Conservation (phyloP, 2,329 filamentous ascomycete genomes). For the Ophiostoma ips region DNA sequence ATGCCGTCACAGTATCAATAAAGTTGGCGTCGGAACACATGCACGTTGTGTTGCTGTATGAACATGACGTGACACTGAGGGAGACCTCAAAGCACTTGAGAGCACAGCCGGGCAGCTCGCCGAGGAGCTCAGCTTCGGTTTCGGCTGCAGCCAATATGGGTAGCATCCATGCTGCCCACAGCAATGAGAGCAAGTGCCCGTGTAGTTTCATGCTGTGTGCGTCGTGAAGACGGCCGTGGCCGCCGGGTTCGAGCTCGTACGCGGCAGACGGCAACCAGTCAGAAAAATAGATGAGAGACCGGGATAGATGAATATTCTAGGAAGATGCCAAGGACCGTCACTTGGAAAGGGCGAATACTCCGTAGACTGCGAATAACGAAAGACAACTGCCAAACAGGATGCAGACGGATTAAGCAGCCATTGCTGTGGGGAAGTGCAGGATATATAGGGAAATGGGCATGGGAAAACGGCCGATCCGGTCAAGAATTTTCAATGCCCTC, state of each 20-base stretch:
- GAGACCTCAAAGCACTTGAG: conserved; percentile 1
- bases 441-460: too few relatives aligned
- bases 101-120: conserved; percentile 3
- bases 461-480: too few relatives aligned
- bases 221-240: neutral
- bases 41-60: conserved; percentile 5
- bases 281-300: neutral
- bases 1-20: neutral
- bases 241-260: neutral
- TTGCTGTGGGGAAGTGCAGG: too few relatives aligned
- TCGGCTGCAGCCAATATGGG: neutral
- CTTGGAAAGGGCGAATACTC: too few relatives aligned
- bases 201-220: conserved; percentile 2
- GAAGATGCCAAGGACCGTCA: neutral
- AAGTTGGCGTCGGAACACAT: conserved; percentile 5
- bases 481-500: too few relatives aligned
- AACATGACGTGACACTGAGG: neutral
- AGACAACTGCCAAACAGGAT: too few relatives aligned
- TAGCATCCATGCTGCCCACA: conserved; percentile 4
- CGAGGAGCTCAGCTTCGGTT: neutral
- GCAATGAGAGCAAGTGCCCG: conserved; percentile 1
- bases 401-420: too few relatives aligned
- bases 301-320: neutral
- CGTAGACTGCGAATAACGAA: too few relatives aligned
- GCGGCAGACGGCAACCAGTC: neutral